Percentiles rank a stretch among this genome's conserved stretches.
Evolutionary conservation across 1,284 basidiomycete species (phyloP).

Genomic region (Naganishia cerealis): DNA sequence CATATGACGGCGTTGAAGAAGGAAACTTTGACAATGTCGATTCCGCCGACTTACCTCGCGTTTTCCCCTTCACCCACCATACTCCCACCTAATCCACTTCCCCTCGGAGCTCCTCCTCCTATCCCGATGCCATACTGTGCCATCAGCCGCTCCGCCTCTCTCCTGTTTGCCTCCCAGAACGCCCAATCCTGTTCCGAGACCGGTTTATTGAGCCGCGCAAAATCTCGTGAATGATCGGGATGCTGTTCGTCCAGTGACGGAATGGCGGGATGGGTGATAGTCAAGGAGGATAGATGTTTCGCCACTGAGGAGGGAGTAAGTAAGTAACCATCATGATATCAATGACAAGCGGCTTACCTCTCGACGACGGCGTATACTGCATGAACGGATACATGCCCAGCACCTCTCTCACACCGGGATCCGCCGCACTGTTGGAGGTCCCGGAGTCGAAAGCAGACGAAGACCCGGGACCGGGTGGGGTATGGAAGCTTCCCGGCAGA

Average conservation of each 20-base stretch:
- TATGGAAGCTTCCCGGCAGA: not conserved
- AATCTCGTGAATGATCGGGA: slow-evolving; percentile 42
- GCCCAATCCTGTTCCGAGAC: slow-evolving; percentile 40
- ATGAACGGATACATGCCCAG: slow-evolving; percentile 51
- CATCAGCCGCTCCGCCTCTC: slow-evolving; percentile 20
- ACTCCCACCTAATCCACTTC: slow-evolving; percentile 18
- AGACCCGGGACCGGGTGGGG: not conserved
- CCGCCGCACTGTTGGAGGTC: slow-evolving; percentile 25
- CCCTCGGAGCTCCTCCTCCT: slow-evolving; percentile 12
- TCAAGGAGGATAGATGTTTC: slow-evolving; percentile 50
- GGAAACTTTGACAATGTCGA: not conserved
- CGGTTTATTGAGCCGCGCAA: slow-evolving; percentile 42
- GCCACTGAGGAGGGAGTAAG: slow-evolving; percentile 42
- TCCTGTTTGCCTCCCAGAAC: slow-evolving; percentile 36
- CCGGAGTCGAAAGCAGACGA: not conserved
- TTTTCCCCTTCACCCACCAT: not conserved
- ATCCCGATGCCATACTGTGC: slow-evolving; percentile 17
- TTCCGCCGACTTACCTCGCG: not conserved
- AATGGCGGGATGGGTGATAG: slow-evolving; percentile 42
- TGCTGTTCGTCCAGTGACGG: slow-evolving; percentile 39
- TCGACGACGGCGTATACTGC: slow-evolving; percentile 50
- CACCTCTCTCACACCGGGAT: slow-evolving; percentile 44
- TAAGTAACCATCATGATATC: not conserved
- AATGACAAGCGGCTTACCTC: slow-evolving; percentile 51
- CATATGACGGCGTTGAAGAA: too few relatives aligned